phyloP scores from a whole-genome alignment of 352 stramenopile genomes.

The Phytophthora constricta region DNA sequence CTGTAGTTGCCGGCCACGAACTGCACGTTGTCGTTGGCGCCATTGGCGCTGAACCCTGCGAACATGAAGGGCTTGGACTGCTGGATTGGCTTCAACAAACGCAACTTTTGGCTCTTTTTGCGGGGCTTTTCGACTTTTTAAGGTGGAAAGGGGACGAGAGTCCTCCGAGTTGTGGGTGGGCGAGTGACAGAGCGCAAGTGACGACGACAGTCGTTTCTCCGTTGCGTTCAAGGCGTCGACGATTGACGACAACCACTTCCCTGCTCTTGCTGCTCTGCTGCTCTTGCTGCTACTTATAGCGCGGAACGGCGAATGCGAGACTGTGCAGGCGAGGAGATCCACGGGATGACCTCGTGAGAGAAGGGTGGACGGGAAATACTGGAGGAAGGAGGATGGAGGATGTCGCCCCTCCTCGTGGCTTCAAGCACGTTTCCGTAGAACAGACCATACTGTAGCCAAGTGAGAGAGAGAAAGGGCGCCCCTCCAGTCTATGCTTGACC shows the following conservation, averaged over 20 bases:
- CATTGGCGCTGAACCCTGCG: conserved; percentile 20
- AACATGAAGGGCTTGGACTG: conserved; percentile 30
- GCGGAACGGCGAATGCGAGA: conserved; percentile 41
- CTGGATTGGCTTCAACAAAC: no score
- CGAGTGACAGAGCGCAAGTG: conserved; percentile 33
- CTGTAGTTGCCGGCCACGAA: conserved; percentile 61
- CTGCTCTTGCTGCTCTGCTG: conserved; percentile 1
- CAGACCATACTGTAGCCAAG: conserved; percentile 37
- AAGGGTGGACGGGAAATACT: conserved; percentile 13
- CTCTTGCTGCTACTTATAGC: conserved; percentile 41
- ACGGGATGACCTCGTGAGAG: conserved; percentile 20
- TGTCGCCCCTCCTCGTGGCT: conserved; percentile 28
- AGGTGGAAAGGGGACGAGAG: neutral
- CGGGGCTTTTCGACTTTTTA: neutral
- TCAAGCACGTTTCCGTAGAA: conserved; percentile 29
- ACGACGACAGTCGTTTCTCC: conserved; percentile 37
- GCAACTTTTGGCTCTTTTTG: neutral
- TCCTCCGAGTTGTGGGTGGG: conserved; percentile 24
- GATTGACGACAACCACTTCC: no score
- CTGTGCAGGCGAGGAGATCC: conserved; percentile 18
- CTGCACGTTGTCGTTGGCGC: conserved; percentile 24
- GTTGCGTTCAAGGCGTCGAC: no score
- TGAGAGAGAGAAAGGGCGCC: conserved; percentile 11
- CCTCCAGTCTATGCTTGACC: no score
- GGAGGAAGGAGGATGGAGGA: neutral